These are phyloP conservation scores for Colletotrichum liriopes DNA, from an alignment of 2,329 filamentous ascomycete genomes.

Conservation along the genomic window DNA sequence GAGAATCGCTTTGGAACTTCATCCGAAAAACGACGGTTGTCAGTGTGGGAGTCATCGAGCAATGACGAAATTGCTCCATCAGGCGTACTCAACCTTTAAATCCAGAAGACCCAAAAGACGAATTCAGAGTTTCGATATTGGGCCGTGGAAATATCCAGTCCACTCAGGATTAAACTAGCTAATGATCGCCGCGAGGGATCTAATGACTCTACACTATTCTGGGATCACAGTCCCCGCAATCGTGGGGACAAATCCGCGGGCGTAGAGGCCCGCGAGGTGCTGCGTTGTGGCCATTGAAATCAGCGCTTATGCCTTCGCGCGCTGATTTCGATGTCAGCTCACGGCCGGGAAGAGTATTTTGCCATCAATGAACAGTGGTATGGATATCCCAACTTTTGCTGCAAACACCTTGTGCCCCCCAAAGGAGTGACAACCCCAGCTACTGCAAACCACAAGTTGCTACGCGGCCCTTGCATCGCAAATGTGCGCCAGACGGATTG, in stretches of 20 bases:
- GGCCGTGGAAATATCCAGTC: not conserved
- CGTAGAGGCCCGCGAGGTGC: not conserved
- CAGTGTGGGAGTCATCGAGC: not conserved
- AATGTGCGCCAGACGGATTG: not conserved
- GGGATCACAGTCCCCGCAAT: constrained; percentile 7
- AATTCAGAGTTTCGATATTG: not conserved
- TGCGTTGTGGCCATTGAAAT: not conserved
- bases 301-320: not conserved
- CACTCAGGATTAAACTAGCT: not conserved
- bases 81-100: not conserved
- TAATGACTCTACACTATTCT: constrained; percentile 13
- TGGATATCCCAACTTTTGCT: not conserved
- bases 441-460: not conserved
- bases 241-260: constrained; percentile 14
- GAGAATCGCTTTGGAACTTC: too few relatives aligned
- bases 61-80: not conserved
- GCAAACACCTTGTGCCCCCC: not conserved
- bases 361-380: not conserved
- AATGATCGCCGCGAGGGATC: constrained; percentile 36
- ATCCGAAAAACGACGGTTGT: not conserved
- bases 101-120: not conserved
- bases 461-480: not conserved
- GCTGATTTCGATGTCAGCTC: not conserved
- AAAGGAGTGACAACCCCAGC: not conserved
- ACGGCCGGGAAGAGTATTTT: not conserved